Conservation (phyloP, 768 basidiomycete genomes). For the Kwoniella bestiolae region DNA sequence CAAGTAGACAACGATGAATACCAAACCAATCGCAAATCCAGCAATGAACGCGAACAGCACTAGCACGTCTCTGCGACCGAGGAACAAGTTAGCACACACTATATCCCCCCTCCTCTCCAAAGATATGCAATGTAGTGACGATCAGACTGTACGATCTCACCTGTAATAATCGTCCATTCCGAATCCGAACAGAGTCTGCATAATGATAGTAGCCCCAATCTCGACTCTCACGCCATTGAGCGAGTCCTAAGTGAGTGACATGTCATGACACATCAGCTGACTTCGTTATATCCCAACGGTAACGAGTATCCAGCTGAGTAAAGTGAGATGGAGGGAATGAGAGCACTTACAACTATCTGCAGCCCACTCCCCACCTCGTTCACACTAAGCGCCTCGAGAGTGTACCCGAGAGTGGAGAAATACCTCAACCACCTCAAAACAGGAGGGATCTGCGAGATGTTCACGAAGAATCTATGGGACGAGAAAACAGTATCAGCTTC, state of each 20-base stretch:
- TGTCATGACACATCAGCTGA: too few relatives aligned
- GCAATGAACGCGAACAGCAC: constrained; percentile 84
- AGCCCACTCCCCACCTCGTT: constrained; percentile 91
- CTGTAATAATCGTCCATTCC: constrained; percentile 79
- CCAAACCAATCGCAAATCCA: constrained; percentile 74
- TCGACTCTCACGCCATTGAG: constrained; percentile 80
- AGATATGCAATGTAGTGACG: too few relatives aligned
- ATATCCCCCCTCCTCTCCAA: too few relatives aligned
- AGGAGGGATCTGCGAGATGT: constrained; percentile 79
- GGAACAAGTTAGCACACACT: background rate
- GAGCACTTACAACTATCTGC: constrained; percentile 64
- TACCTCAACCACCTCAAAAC: constrained; percentile 93
- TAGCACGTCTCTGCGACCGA: constrained; percentile 66
- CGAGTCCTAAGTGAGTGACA: constrained; percentile 61
- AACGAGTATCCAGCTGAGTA: background rate
- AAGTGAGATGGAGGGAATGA: constrained; percentile 1
- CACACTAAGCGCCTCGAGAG: constrained; percentile 72
- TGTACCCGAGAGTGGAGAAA: constrained; percentile 64
- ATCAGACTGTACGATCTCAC: constrained; percentile 32
- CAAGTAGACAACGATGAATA: constrained; percentile 74
- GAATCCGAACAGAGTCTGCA: constrained; percentile 91
- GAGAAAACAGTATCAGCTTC: constrained; percentile 2
- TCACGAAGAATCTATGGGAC: constrained; percentile 73
- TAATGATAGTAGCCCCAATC: constrained; percentile 79
- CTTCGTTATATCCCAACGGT: too few relatives aligned